A percentile compares a stretch with the other conserved stretches of the same genome.
Conservation (phyloP, 306 rosid genomes). For the Cajanus cajan region DNA sequence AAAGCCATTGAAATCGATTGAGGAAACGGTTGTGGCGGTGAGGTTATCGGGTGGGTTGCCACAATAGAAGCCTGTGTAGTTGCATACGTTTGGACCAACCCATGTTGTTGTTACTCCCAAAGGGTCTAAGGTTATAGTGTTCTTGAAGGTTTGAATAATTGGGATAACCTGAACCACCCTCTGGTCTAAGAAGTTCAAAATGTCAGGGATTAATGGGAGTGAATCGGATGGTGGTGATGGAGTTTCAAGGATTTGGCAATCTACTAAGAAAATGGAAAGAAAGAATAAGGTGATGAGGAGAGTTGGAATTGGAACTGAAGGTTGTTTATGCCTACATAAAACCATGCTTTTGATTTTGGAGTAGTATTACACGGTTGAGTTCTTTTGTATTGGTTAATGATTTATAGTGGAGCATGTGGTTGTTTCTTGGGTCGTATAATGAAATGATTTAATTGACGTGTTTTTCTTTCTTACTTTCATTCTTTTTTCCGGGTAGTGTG, state of each 20-base stretch:
- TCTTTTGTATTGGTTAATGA: background rate
- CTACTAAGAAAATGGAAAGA: slow-evolving; percentile 21
- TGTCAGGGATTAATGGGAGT: slow-evolving; percentile 30
- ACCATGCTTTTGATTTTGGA: slow-evolving; percentile 28
- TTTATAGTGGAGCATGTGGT: slow-evolving; percentile 11
- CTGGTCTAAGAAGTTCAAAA: slow-evolving; percentile 51
- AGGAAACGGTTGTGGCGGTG: slow-evolving; percentile 66
- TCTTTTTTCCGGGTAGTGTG: slow-evolving; percentile 8
- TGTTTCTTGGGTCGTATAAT: slow-evolving; percentile 2
- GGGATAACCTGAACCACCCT: slow-evolving; percentile 62
- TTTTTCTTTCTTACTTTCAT: background rate
- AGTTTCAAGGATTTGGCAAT: slow-evolving; percentile 20
- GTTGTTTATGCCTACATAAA: background rate
- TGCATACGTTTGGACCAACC: slow-evolving; percentile 75
- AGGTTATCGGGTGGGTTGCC: slow-evolving; percentile 62
- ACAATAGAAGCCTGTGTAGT: slow-evolving; percentile 79
- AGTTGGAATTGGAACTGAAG: background rate
- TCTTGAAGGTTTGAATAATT: slow-evolving; percentile 72
- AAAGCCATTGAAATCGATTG: slow-evolving; percentile 79
- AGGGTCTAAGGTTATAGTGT: slow-evolving; percentile 74
- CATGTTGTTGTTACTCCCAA: slow-evolving; percentile 61
- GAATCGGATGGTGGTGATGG: slow-evolving; percentile 3
- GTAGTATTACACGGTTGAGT: background rate
- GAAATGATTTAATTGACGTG: background rate
- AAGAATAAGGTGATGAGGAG: slow-evolving; percentile 25